Evolutionary conservation across 2,329 filamentous ascomycete species (phyloP).

Genomic region (Aspergillus candidus): DNA sequence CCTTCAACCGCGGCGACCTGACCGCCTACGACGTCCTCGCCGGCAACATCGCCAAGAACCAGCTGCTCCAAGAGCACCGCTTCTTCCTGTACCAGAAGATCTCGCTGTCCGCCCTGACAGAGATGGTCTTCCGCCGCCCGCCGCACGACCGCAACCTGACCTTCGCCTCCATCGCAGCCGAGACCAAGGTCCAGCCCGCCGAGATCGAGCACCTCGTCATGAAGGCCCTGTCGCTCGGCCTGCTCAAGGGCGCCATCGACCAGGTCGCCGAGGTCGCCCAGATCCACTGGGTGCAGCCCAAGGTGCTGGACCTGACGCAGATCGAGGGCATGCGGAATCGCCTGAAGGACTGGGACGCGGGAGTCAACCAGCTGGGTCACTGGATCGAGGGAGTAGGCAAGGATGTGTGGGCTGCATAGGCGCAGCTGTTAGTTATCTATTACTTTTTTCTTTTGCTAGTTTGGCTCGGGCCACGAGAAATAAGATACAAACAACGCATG

Average conservation of each 20-base stretch:
- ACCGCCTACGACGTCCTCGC: conserved; percentile 77
- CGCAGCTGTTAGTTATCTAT: not conserved
- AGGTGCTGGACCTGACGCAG: conserved; percentile 92
- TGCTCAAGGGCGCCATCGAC: conserved; percentile 88
- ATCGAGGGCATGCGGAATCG: conserved; percentile 86
- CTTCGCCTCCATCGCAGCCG: conserved; percentile 77
- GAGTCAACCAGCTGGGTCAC: conserved; percentile 91
- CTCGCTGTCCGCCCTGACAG: conserved; percentile 89
- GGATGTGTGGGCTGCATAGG: conserved; percentile 86
- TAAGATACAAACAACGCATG: conserved; percentile 5
- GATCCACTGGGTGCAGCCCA: conserved; percentile 98
- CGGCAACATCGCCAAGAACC: conserved; percentile 72
- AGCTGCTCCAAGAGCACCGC: conserved; percentile 71
- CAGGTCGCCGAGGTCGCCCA: conserved; percentile 90
- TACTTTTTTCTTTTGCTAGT: conserved; percentile 11
- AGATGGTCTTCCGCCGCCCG: conserved; percentile 90
- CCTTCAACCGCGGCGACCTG: conserved; percentile 94
- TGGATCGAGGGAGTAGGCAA: conserved; percentile 94
- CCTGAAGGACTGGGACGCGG: conserved; percentile 89
- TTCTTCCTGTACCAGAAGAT: conserved; percentile 94
- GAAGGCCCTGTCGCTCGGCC: conserved; percentile 93
- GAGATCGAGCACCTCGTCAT: conserved; percentile 98
- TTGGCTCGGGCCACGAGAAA: too few relatives aligned
- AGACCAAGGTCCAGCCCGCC: conserved; percentile 84
- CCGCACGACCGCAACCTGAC: conserved; percentile 94